Evolutionary conservation across 2,329 filamentous ascomycete genomes (phyloP).

Genomic region (Alternaria incomplexa): DNA sequence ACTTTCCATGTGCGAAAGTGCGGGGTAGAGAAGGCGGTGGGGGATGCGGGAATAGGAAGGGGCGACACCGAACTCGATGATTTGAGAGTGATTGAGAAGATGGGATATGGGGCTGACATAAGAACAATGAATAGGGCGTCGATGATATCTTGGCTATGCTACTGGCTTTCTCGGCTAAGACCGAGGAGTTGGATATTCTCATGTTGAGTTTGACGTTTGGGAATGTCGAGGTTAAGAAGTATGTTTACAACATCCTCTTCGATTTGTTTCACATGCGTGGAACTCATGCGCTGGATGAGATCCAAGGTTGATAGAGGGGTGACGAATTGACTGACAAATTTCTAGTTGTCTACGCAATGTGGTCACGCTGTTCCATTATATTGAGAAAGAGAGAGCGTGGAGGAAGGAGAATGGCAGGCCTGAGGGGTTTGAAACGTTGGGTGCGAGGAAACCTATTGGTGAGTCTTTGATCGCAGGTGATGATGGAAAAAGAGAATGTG

Average conservation of each 20-base stretch:
- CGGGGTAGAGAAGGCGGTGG: constrained; percentile 9
- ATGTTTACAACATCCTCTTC: constrained; percentile 8
- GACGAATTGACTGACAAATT: not conserved
- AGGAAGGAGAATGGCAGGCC: constrained; percentile 70
- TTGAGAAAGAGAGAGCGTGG: constrained; percentile 90
- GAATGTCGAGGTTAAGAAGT: constrained; percentile 88
- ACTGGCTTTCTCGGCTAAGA: constrained; percentile 79
- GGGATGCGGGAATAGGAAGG: not conserved
- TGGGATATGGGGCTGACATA: not conserved
- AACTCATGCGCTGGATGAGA: too few relatives aligned
- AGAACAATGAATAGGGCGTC: constrained; percentile 64
- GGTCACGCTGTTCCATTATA: constrained; percentile 86
- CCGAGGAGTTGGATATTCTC: constrained; percentile 83
- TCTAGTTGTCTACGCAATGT: constrained; percentile 83
- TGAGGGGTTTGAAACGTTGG: constrained; percentile 75
- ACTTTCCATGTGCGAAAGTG: not conserved
- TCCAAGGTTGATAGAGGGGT: not conserved
- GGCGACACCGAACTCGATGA: not conserved
- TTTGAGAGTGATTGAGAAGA: too few relatives aligned
- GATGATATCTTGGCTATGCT: constrained; percentile 92
- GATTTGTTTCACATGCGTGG: not conserved
- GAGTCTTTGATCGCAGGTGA: not conserved
- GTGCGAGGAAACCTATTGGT: constrained; percentile 73
- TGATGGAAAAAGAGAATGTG: not conserved
- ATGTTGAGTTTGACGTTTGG: constrained; percentile 92